phyloP scores from a whole-genome alignment of 805 yeast species.

The Yarrowia phangngaensis region DNA sequence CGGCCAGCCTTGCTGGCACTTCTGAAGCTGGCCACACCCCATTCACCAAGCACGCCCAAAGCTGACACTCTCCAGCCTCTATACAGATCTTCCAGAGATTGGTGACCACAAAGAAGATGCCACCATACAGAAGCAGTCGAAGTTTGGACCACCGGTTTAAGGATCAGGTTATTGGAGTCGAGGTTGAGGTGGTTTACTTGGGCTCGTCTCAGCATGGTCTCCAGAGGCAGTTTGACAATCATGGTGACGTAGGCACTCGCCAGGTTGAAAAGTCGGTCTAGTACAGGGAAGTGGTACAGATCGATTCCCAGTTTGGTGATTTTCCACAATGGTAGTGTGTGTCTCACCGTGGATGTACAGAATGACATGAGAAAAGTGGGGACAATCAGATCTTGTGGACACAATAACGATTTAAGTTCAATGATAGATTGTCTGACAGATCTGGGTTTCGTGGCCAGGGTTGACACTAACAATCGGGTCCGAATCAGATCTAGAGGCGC shows the following conservation, averaged over 20 bases:
- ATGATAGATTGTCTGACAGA: constrained; percentile 69
- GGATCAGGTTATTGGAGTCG: constrained; percentile 44
- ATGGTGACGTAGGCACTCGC: constrained; percentile 63
- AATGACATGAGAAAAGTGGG: constrained; percentile 70
- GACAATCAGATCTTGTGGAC: constrained; percentile 57
- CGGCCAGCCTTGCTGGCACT: constrained; percentile 18
- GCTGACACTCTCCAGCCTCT: constrained; percentile 92
- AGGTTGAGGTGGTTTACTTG: constrained; percentile 59
- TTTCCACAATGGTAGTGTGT: constrained; percentile 62
- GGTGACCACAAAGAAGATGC: constrained; percentile 46
- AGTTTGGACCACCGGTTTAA: constrained; percentile 53
- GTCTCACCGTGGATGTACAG: constrained; percentile 56
- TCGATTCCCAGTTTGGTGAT: constrained; percentile 63
- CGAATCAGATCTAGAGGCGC: constrained; percentile 81
- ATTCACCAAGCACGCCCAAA: constrained; percentile 72
- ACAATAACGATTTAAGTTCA: constrained; percentile 47
- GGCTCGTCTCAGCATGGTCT: constrained; percentile 77
- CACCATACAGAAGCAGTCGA: constrained; percentile 56
- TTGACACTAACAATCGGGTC: constrained; percentile 70
- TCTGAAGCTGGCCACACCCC: constrained; percentile 49
- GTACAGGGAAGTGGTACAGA: constrained; percentile 55
- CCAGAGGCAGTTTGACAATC: constrained; percentile 77
- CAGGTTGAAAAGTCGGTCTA: constrained; percentile 58
- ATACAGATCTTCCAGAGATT: constrained; percentile 51
- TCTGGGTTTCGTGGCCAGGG: constrained; percentile 48